Base-by-base conservation (phyloP, 1,284 basidiomycete species). In the Papiliotrema flavescens region DNA sequence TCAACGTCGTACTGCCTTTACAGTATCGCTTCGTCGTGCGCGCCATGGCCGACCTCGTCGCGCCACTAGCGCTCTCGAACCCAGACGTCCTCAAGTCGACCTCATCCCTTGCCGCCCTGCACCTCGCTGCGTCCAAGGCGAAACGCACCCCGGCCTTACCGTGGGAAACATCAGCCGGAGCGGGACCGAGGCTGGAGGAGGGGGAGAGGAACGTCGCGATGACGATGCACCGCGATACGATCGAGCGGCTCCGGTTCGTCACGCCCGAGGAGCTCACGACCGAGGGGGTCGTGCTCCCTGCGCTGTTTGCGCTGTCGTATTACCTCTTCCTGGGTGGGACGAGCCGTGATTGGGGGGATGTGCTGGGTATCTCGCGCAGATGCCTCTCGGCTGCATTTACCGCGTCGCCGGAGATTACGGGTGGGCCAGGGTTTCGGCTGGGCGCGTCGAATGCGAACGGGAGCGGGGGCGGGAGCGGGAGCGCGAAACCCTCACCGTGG, bases 401-500 rank as follows among this genome's bases (percentile, higher is more conserved):
- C 11, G 44, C n/a, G 23, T 56, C 44, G 20, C 42, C 35, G 28
- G 57, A 43, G 41, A 37, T 45, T 22, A 43, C 9, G 14, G 42
- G 37, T 13, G 15, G 39, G 7, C 15, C 28, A 11, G 28, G 28
- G 6, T 32, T 32, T 11, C 15, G 20, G 39, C 17, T 20, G 20
- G 20, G 39, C 4, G 39, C 17, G 15, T 40, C 15, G 20, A 17
- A 17, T n/a, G 15, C 15, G 6, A 32, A 32, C 28, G 28, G 28
- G 28, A n/a, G n/a, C n/a, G n/a, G 11, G 35, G 35, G 35, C 9
- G 9, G 9, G 9, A 9, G 11, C 9, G 11, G 9, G 17, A 40
- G 6, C 23, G 7, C 15, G 44, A 54, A 23, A 7, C 24, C 7
- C 2, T 15, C 15, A 71, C 87, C 87, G 7, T 53, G 51, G 51